Percentiles rank a stretch among this genome's conserved stretches.
Evolutionary conservation across 2,329 filamentous ascomycete genomes (phyloP).

Genomic region (Epichloe baconii): DNA sequence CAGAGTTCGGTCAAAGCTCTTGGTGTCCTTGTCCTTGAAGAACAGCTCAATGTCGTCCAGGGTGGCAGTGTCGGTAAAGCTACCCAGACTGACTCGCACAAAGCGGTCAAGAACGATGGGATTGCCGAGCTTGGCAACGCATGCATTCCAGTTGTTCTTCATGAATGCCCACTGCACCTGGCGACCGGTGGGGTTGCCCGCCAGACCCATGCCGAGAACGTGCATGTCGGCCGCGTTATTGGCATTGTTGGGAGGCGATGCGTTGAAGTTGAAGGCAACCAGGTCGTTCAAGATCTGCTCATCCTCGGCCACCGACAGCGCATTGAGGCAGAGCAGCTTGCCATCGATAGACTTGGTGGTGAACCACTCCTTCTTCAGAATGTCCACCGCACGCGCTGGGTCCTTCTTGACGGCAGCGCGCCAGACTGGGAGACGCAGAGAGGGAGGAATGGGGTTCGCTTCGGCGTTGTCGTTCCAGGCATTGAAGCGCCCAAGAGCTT

Average conservation of each 20-base stretch:
- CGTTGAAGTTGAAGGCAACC: slow-evolving; percentile 68
- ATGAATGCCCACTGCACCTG: slow-evolving; percentile 72
- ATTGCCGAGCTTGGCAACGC: slow-evolving; percentile 63
- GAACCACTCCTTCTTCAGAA: slow-evolving; percentile 75
- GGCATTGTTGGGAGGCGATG: slow-evolving; percentile 40
- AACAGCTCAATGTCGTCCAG: slow-evolving; percentile 70
- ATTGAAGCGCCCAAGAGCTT: slow-evolving; percentile 68
- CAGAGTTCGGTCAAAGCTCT: slow-evolving; percentile 74
- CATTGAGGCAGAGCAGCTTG: slow-evolving; percentile 69
- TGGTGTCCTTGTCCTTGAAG: slow-evolving; percentile 77
- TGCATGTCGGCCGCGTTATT: slow-evolving; percentile 83
- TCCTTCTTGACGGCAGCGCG: slow-evolving; percentile 60
- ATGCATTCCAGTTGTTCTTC: slow-evolving; percentile 66
- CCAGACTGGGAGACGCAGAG: slow-evolving; percentile 69
- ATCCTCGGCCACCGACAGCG: slow-evolving; percentile 63
- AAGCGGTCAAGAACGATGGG: slow-evolving; percentile 84
- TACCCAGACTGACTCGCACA: slow-evolving; percentile 61
- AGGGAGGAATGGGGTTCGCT: slow-evolving; percentile 60
- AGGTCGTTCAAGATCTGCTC: slow-evolving; percentile 51
- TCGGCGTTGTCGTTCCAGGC: slow-evolving; percentile 62
- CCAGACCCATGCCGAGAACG: slow-evolving; percentile 59
- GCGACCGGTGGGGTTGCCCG: slow-evolving; percentile 61
- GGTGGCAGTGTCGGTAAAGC: slow-evolving; percentile 58
- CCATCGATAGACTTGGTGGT: slow-evolving; percentile 77
- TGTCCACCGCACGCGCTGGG: slow-evolving; percentile 54